A percentile compares a stretch with the other conserved stretches of the same genome.
Evolutionary conservation across 2,329 filamentous ascomycete species (phyloP).

Genomic region (Paecilomyces variotii): DNA sequence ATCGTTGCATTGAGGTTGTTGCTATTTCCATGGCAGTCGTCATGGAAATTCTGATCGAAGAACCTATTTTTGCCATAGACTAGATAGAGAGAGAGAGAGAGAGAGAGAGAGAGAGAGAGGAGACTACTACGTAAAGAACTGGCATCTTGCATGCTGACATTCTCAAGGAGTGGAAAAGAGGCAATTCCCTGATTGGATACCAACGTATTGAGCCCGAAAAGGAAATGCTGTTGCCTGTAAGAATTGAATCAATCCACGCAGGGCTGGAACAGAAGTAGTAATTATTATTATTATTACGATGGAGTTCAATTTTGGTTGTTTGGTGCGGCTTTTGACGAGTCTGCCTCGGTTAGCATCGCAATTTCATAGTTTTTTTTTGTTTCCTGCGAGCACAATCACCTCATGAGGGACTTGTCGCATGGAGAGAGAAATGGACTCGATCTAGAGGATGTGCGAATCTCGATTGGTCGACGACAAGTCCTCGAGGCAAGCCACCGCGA

Average conservation of each 20-base stretch:
- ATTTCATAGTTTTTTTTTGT: background rate
- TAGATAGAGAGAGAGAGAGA: background rate
- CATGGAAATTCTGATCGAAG: background rate
- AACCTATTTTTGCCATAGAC: background rate
- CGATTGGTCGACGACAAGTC: background rate
- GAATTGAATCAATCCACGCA: background rate
- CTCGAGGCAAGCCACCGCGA: background rate
- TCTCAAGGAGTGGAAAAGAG: too few relatives aligned
- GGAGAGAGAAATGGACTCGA: background rate
- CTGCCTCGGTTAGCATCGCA: background rate
- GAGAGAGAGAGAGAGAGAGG: background rate
- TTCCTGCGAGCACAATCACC: background rate
- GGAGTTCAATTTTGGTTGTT: background rate
- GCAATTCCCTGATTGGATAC: background rate
- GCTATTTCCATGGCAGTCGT: background rate
- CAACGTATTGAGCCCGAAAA: background rate
- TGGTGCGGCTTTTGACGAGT: background rate
- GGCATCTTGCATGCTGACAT: background rate
- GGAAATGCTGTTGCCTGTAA: background rate
- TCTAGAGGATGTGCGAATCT: background rate
- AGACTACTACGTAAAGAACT: too few relatives aligned
- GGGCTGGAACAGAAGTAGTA: background rate
- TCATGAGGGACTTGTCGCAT: background rate
- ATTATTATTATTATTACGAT: background rate
- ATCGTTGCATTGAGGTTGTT: background rate